Evolutionary conservation across 176 grass and related monocot genomes (phyloP).

Genomic region (Aegilops tauschii): DNA sequence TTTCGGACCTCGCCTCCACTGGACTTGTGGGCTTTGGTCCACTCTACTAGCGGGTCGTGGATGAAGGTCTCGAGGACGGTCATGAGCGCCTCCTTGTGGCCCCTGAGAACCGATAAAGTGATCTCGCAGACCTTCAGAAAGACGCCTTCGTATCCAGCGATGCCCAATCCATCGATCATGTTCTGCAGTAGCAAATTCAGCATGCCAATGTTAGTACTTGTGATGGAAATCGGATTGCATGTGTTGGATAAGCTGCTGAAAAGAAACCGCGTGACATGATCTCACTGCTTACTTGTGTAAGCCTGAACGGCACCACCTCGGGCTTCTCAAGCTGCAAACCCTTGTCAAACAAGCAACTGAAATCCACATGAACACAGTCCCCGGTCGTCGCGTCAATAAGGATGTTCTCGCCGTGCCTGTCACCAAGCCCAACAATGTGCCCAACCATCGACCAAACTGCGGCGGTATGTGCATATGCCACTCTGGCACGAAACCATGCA

Average conservation of each 20-base stretch:
- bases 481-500: slow-evolving; percentile 88
- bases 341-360: slow-evolving; percentile 91
- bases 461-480: slow-evolving; percentile 80
- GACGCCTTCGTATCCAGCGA: slow-evolving; percentile 93
- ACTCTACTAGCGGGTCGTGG: slow-evolving; percentile 91
- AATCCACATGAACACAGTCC: slow-evolving; percentile 95
- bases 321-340: slow-evolving; percentile 85
- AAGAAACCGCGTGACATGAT: not conserved
- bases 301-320: slow-evolving; percentile 92
- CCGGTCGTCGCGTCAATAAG: slow-evolving; percentile 80
- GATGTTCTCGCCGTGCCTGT: slow-evolving; percentile 95
- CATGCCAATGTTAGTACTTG: not conserved
- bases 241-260: not conserved
- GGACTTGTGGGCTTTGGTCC: slow-evolving; percentile 88
- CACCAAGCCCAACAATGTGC: slow-evolving; percentile 94
- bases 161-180: slow-evolving; percentile 94
- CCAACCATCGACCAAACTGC: slow-evolving; percentile 99
- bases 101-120: slow-evolving; percentile 83
- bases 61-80: slow-evolving; percentile 94
- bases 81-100: slow-evolving; percentile 91
- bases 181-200: slow-evolving; percentile 49
- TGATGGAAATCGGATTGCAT: not conserved
- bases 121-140: slow-evolving; percentile 93
- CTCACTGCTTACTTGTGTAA: slow-evolving; percentile 66
- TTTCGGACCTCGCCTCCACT: slow-evolving; percentile 89